Base-by-base conservation (phyloP, 306 rosid genomes). In the Sindora glabra region DNA sequence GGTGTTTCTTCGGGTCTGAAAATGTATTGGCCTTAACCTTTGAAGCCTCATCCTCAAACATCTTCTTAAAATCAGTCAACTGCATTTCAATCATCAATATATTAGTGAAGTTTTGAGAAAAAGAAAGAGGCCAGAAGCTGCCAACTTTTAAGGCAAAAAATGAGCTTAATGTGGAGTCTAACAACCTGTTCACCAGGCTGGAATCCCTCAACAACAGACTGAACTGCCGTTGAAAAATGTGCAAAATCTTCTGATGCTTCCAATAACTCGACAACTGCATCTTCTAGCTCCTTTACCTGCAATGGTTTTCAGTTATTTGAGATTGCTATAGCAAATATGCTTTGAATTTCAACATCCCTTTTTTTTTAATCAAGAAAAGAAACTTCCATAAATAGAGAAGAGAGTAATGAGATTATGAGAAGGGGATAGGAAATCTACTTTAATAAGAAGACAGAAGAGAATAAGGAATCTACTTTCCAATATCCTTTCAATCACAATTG, bases 241-340 rank as follows among this genome's bases (percentile, higher is more conserved):
- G 67, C 74, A 78, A 72, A 76, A 29, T 59, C 52, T 40, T 81
- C 94, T 41, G 73, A 73, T 23, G 80, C 44, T 9, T 54, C 69
- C 51, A 81, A 47, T 75, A 86, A 70, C 69, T 82, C 86, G 45
- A 84, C 30, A 46, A 64, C 85, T 3, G 87, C 84, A 56, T 78
- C 83, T 72, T 84, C 96, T 51, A 89, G 77, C 65, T 88, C 87
- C 73, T 83, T 86, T 61, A 83, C 95, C 96, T 86, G 63, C 63
- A 29, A 64, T 2, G 13, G 10, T 52, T 25, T 38, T 48, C 77
- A 73, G 21, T 40, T 51, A 67, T 14, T n/a, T n/a, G n/a, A n/a
- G n/a, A n/a, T n/a, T n/a, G n/a, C n/a, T n/a, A n/a, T n/a, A n/a
- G n/a, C n/a, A n/a, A n/a, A n/a, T n/a, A n/a, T n/a, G n/a, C n/a